Conservation (phyloP, 2,329 filamentous ascomycete genomes). For the Monilinia aucupariae region DNA sequence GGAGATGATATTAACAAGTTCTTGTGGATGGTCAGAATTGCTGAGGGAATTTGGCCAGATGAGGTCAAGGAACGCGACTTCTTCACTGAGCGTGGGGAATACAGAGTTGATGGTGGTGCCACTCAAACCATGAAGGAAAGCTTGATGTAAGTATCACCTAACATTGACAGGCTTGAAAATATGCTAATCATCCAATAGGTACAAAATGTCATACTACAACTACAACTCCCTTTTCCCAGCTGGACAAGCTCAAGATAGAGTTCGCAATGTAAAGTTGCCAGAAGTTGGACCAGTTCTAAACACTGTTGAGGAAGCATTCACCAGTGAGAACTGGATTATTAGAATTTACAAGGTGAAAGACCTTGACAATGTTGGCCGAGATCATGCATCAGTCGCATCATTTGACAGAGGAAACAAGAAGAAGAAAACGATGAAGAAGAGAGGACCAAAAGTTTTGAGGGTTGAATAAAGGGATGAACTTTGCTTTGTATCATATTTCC, state of each 20-base stretch:
- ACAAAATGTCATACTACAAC: conserved; percentile 99
- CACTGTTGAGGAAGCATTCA: conserved; percentile 93
- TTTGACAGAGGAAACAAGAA: conserved; percentile 80
- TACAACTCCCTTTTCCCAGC: conserved; percentile 86
- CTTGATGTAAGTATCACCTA: conserved; percentile 69
- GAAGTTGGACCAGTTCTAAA: conserved; percentile 78
- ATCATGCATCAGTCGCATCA: conserved; percentile 64
- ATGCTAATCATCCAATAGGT: conserved; percentile 53
- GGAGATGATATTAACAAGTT: conserved; percentile 99
- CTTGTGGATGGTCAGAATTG: conserved; percentile 99
- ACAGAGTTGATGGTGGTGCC: conserved; percentile 86
- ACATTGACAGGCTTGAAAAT: background rate
- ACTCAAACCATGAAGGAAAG: conserved; percentile 99
- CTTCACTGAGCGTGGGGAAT: conserved; percentile 91
- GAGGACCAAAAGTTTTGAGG: conserved; percentile 64
- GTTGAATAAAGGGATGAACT: conserved; percentile 52
- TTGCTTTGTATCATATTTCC: conserved; percentile 33
- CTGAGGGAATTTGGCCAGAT: conserved; percentile 99
- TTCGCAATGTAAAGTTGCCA: conserved; percentile 76
- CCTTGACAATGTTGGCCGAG: conserved; percentile 89
- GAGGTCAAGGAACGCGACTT: conserved; percentile 96
- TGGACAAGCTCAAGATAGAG: conserved; percentile 84
- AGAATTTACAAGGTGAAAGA: conserved; percentile 99
- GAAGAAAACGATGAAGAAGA: conserved; percentile 70
- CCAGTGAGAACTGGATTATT: conserved; percentile 99